These are phyloP conservation scores for Bromus sterilis DNA, from an alignment of 176 grass and related monocot species.

Conservation along the genomic window DNA sequence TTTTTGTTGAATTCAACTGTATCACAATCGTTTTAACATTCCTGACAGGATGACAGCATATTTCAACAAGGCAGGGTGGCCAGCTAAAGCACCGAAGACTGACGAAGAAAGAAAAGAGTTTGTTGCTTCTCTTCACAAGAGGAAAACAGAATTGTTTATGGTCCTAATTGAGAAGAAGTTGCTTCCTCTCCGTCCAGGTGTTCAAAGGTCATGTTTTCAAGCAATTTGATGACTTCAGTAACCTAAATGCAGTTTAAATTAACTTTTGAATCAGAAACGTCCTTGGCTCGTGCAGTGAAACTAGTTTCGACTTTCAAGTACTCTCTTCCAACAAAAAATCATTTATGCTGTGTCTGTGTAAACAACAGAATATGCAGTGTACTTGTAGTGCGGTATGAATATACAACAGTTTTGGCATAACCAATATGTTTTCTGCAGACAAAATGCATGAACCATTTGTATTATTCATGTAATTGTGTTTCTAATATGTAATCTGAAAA, in stretches of 20 bases:
- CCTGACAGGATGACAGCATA: conserved; percentile 84
- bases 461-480: neutral
- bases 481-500: neutral
- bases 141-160: conserved; percentile 97
- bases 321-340: neutral
- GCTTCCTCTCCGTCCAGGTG: conserved; percentile 93
- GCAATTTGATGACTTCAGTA: conserved; percentile 14
- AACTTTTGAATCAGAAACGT: neutral
- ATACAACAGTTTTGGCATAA: neutral
- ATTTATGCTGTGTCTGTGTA: neutral
- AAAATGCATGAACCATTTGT: neutral
- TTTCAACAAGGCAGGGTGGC: conserved; percentile 89
- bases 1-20: neutral
- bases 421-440: neutral
- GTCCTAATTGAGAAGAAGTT: conserved; percentile 88
- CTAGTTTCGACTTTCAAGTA: neutral
- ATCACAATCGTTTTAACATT: neutral
- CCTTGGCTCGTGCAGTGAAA: neutral
- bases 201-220: conserved; percentile 69
- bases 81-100: conserved; percentile 62
- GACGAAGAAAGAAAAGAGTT: conserved; percentile 83
- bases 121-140: conserved; percentile 90
- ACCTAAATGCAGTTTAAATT: conserved; percentile 29
- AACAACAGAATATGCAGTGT: neutral
- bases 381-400: neutral